Evolutionary conservation across 2,329 filamentous ascomycete species (phyloP).

Genomic region (Xylariomycetidae sp.): DNA sequence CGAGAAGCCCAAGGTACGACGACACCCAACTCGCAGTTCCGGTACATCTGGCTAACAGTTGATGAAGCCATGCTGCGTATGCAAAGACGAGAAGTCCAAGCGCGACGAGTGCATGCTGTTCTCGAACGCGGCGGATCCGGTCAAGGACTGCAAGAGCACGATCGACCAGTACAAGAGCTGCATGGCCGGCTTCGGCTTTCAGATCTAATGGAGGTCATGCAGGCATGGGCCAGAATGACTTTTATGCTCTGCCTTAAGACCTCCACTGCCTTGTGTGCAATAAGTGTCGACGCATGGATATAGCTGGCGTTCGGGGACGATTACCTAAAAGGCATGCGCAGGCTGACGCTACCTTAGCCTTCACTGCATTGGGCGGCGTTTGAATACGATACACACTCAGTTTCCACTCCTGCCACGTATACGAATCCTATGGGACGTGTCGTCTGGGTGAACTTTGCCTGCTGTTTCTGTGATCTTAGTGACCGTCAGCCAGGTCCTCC

Average conservation of each 20-base stretch:
- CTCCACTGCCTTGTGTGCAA: constrained; percentile 2
- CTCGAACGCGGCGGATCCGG: constrained; percentile 75
- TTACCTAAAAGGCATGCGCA: constrained; percentile 8
- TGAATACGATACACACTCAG: constrained; percentile 2
- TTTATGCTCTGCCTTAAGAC: no score
- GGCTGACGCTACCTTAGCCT: constrained; percentile 3
- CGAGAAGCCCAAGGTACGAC: constrained; percentile 28
- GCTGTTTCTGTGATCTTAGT: no score
- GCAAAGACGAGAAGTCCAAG: constrained; percentile 86
- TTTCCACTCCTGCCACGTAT: no score
- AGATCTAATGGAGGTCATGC: constrained; percentile 38
- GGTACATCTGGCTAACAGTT: constrained; percentile 1
- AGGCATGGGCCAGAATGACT: not conserved
- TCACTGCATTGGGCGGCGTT: constrained; percentile 17
- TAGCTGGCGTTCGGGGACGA: constrained; percentile 3
- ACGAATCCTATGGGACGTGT: no score
- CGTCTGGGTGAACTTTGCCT: no score
- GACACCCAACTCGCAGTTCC: not conserved
- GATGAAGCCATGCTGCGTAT: constrained; percentile 90
- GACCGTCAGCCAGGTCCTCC: no score
- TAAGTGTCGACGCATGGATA: not conserved
- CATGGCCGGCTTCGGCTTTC: constrained; percentile 92
- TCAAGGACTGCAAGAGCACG: constrained; percentile 73
- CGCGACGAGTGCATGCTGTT: constrained; percentile 99
- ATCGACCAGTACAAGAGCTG: constrained; percentile 84